A percentile compares a stretch with the other conserved stretches of the same genome.
Conservation (phyloP, 2,329 filamentous ascomycete species). For the Lithohypha guttulata region DNA sequence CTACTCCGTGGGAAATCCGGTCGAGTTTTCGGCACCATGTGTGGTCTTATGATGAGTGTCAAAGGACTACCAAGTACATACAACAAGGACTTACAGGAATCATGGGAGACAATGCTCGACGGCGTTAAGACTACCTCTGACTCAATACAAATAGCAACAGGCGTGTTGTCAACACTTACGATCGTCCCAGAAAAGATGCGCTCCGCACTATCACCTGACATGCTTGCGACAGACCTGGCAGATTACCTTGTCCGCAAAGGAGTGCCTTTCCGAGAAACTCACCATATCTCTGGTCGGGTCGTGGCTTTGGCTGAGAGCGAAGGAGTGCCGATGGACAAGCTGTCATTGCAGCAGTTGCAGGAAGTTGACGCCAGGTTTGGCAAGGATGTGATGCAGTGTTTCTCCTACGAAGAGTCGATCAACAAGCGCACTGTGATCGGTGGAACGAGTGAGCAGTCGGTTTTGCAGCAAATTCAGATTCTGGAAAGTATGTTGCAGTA, state of each 20-base stretch:
- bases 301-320: slow-evolving; percentile 61
- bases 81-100: slow-evolving; percentile 89
- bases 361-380: slow-evolving; percentile 58
- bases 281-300: slow-evolving; percentile 63
- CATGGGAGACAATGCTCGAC: slow-evolving; percentile 74
- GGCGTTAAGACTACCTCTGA: slow-evolving; percentile 66
- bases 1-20: slow-evolving; percentile 69
- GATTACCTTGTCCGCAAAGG: slow-evolving; percentile 38
- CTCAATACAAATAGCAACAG: slow-evolving; percentile 71
- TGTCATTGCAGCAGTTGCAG: slow-evolving; percentile 56
- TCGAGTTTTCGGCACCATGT: slow-evolving; percentile 68
- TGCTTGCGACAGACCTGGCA: slow-evolving; percentile 56
- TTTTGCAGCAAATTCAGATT: slow-evolving; percentile 58
- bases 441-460: slow-evolving; percentile 62
- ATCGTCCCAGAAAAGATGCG: slow-evolving; percentile 65
- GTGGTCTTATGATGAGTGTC: slow-evolving; percentile 64
- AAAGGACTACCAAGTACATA: slow-evolving; percentile 71
- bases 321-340: slow-evolving; percentile 57
- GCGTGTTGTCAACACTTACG: slow-evolving; percentile 63
- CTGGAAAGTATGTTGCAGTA: slow-evolving; percentile 43
- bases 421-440: slow-evolving; percentile 68
- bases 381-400: slow-evolving; percentile 53
- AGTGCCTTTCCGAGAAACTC: slow-evolving; percentile 69
- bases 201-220: slow-evolving; percentile 66
- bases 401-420: slow-evolving; percentile 75